Conservation (phyloP, 352 stramenopile genomes). For the Pythium dissotocum region DNA sequence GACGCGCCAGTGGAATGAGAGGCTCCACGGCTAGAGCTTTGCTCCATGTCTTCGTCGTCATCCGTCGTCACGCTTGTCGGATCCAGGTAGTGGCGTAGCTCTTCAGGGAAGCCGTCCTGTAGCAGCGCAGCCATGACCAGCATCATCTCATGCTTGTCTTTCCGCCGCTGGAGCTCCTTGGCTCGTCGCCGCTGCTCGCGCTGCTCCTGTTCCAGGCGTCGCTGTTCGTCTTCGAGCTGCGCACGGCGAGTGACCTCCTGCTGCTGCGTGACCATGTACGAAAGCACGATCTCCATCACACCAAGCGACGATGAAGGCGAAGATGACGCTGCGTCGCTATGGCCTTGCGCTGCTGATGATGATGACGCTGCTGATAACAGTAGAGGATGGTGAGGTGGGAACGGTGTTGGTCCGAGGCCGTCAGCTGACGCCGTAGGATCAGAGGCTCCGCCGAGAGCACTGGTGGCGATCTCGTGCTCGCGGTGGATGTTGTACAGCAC, state of each 20-base stretch:
- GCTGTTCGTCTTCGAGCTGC: constrained; percentile 37
- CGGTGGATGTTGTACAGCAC: constrained; percentile 50
- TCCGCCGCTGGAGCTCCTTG: constrained; percentile 36
- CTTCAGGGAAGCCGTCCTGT: constrained; percentile 43
- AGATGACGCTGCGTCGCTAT: constrained; percentile 1
- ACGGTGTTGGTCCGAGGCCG: background rate
- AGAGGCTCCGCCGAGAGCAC: background rate
- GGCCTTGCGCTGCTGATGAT: background rate
- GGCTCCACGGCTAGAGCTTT: background rate
- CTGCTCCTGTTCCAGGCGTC: constrained; percentile 35
- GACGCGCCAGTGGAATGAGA: background rate
- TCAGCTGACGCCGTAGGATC: background rate
- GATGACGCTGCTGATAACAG: background rate
- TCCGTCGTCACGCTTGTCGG: background rate
- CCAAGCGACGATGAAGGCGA: constrained; percentile 17
- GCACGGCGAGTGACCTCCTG: constrained; percentile 36
- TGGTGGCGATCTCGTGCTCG: constrained; percentile 33
- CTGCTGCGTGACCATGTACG: constrained; percentile 58
- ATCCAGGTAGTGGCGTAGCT: constrained; percentile 43
- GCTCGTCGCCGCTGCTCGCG: constrained; percentile 28
- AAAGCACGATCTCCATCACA: constrained; percentile 52
- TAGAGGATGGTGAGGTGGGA: background rate
- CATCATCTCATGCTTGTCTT: constrained; percentile 60
- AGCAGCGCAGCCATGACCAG: constrained; percentile 46
- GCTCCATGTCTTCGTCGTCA: background rate